Evolutionary conservation across 1,284 basidiomycete genomes (phyloP), one percentile per base, ranked within the genome.

Genomic region (Caloboletus inedulis): DNA sequence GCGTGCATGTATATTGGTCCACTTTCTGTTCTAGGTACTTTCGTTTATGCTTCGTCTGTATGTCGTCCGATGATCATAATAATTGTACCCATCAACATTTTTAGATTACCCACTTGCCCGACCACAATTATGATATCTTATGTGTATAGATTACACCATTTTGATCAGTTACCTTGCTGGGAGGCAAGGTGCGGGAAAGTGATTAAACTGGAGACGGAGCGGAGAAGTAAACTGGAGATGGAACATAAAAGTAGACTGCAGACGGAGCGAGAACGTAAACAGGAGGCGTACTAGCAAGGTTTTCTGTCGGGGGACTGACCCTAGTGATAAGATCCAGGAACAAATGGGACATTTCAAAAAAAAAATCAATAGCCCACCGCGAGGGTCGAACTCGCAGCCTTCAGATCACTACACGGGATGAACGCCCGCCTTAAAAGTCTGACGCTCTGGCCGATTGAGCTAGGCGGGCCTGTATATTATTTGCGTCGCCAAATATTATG

Each of bases 321-420:
- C n/a, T n/a, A n/a, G n/a, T n/a, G n/a, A 46, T n/a, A 27, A 30
- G 21, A 18, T 31, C 27, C 35, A 2, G 21, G 52, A 16, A 29
- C 18, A 9, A 7, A n/a, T 25, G 3, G 3, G 4, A 29, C 5
- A 1, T 25, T 25, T 25, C 23, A 25, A 34, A 35, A 41, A 23
- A 42, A 31, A 47, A 47, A 52, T 14, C 6, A 29, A 43, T 85
- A 88, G 86, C 84, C 86, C 86, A 89, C 85, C 85, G 86, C 84
- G 86, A 88, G 87, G 85, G 85, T 89, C 87, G 86, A 89, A 89
- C 86, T 87, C 84, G 84, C 87, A 89, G 85, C 86, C 86, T 88
- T 89, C 87, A 86, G 84, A 86, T 84, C 59, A 58, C 68, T 78
- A 81, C 80, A 82, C 25, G 85, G 86, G 82, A 81, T 87, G 81